Conservation (phyloP, 2,329 filamentous ascomycete genomes). For the Leptodontidium sp. region DNA sequence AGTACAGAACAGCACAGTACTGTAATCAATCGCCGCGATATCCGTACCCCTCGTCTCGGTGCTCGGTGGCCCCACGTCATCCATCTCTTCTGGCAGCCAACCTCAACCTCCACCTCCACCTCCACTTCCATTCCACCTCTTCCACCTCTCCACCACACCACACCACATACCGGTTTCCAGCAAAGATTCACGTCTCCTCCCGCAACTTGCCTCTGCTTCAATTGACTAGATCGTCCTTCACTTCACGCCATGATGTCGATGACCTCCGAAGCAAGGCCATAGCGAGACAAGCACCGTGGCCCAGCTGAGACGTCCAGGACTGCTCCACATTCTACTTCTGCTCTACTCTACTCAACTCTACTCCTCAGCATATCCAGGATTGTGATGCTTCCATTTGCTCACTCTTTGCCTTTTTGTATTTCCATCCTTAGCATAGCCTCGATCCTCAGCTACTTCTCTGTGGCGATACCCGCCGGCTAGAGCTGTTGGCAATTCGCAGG, state of each 20-base stretch:
- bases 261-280: conserved; percentile 50
- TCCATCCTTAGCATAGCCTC: not conserved
- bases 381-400: too few relatives aligned
- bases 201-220: conserved; percentile 11
- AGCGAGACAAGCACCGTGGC: conserved; percentile 41
- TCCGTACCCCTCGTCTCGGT: not conserved
- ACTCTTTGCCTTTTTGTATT: too few relatives aligned
- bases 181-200: too few relatives aligned
- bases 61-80: not conserved
- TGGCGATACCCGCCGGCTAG: not conserved
- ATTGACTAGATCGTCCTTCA: conserved; percentile 38
- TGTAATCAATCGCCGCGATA: not conserved
- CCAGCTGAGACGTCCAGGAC: too few relatives aligned
- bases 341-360: not conserved
- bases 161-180: too few relatives aligned
- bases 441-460: not conserved
- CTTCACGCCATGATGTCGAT: conserved; percentile 41
- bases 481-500: not conserved
- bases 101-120: not conserved
- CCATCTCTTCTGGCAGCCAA: not conserved
- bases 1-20: too few relatives aligned
- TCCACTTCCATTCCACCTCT: not conserved
- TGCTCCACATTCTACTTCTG: not conserved
- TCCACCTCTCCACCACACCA: too few relatives aligned
- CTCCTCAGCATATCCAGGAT: not conserved